Evolutionary conservation across 345 rosid species (phyloP).

Genomic region (Salix exigua): DNA sequence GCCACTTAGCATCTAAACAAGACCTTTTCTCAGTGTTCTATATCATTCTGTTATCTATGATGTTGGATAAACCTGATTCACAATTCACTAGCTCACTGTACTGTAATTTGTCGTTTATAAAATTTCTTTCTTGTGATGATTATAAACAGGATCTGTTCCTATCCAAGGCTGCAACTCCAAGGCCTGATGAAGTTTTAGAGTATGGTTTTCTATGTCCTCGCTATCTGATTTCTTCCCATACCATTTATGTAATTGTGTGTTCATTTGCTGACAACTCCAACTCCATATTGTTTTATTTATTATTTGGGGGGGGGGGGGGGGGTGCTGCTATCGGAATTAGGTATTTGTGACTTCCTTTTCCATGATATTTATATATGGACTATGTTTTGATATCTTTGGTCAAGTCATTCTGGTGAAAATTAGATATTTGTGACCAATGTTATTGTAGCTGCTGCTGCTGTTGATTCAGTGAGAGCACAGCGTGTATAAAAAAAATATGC

Average conservation of each 20-base stretch:
- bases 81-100: not conserved
- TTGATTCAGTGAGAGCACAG: not conserved
- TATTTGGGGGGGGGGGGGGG: not conserved
- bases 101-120: not conserved
- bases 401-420: not conserved
- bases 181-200: conserved; percentile 46
- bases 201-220: conserved; percentile 27
- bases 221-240: not conserved
- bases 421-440: not conserved
- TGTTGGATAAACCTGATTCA: not conserved
- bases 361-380: not conserved
- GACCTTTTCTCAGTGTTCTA: not conserved
- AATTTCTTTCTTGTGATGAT: conserved; percentile 15
- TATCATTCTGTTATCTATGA: not conserved
- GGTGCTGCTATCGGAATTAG: not conserved
- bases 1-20: not conserved
- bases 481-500: not conserved
- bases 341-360: not conserved
- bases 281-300: not conserved
- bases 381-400: not conserved
- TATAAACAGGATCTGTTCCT: conserved; percentile 63
- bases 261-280: not conserved
- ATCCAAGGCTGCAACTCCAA: conserved; percentile 46
- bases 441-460: not conserved
- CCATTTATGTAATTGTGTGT: not conserved